Evolutionary conservation across 2,329 filamentous ascomycete genomes (phyloP), one percentile per base, ranked within the genome.

Genomic region (Xylariaceae sp.): DNA sequence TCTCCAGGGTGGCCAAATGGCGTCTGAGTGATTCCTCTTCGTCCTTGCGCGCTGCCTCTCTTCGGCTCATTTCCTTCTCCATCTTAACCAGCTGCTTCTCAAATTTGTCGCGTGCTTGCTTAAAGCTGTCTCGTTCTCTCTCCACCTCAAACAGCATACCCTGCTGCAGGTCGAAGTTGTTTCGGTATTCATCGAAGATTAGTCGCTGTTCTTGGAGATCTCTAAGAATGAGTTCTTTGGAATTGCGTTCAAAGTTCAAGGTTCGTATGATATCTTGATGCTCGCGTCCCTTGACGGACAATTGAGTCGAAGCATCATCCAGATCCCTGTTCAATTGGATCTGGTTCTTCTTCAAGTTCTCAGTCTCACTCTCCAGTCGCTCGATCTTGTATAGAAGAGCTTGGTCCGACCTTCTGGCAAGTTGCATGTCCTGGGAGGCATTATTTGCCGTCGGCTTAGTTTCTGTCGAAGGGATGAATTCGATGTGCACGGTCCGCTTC

Each of bases 191-290:
- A 40, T 74, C 71, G 47, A 73, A 69, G 48, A 71, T 60, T 53
- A 69, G 67, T 51, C 70, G 65, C 59, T 75, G 73, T 57, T 70
- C 63, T 41, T 74, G 66, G 14, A 74, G 64, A 55, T 73, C 70
- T 50, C 65, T 64, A 23, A 70, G 52, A 26, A 71, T 67, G 46
- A 72, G 63, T 19, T 74, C 72, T 47, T 72, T 69, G 43, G 66
- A 59, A 52, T 65, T 68, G 18, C 70, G 69, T 52, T 74, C 70
- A 46, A 64, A 62, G 55, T 65, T 52, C 20, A 70, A 51, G 41
- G 60, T 60, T 41, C 67, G 65, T 44, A 71, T 64, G 4, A 70
- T 59, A 26, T 71, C 67, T 37, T 67, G 68, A 58, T 69, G 70
- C 53, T 73, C 68, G 23, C 62, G 56, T 12, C 59, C 55, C 52